Conservation (phyloP, 2,329 filamentous ascomycete genomes). For the Fusarium cicatricum region DNA sequence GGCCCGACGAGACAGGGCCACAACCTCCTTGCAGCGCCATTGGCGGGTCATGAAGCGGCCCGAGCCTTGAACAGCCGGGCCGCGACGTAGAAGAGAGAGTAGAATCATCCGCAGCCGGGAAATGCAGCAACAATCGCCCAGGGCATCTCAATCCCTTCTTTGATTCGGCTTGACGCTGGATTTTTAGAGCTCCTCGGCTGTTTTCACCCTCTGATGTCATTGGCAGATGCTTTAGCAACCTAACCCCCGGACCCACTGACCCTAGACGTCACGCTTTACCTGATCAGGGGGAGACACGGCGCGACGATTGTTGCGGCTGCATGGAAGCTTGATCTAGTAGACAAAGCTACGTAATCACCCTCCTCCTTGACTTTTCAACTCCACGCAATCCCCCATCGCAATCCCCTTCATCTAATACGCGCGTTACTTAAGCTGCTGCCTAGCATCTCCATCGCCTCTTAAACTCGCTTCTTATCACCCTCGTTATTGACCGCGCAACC, state of each 20-base stretch:
- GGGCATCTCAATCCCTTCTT: constrained; percentile 27
- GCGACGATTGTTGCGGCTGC: too few species aligned
- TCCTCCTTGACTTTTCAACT: constrained; percentile 37
- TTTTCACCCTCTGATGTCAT: constrained; percentile 31
- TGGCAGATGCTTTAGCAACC: constrained; percentile 11
- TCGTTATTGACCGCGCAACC: constrained; percentile 20
- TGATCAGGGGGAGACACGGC: too few species aligned
- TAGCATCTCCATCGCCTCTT: constrained; percentile 21
- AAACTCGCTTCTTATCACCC: constrained; percentile 3
- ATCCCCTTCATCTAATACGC: constrained; percentile 30
- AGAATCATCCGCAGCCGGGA: constrained; percentile 35
- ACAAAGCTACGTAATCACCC: constrained; percentile 34
- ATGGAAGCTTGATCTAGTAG: constrained; percentile 16
- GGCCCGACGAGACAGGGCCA: constrained; percentile 23
- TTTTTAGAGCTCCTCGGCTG: constrained; percentile 24
- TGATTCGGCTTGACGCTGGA: constrained; percentile 15
- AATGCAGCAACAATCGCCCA: constrained; percentile 5
- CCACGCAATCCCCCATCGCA: constrained; percentile 32
- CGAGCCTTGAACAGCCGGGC: constrained; percentile 28
- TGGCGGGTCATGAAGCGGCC: constrained; percentile 34
- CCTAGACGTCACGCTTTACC: not conserved
- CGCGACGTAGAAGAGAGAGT: constrained; percentile 35
- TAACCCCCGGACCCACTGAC: constrained; percentile 11
- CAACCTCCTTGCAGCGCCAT: constrained; percentile 31
- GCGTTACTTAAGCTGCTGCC: constrained; percentile 37